Evolutionary conservation across 192 early-diverging fungal species (phyloP).

Genomic region (Gaertneriomyces sp.): DNA sequence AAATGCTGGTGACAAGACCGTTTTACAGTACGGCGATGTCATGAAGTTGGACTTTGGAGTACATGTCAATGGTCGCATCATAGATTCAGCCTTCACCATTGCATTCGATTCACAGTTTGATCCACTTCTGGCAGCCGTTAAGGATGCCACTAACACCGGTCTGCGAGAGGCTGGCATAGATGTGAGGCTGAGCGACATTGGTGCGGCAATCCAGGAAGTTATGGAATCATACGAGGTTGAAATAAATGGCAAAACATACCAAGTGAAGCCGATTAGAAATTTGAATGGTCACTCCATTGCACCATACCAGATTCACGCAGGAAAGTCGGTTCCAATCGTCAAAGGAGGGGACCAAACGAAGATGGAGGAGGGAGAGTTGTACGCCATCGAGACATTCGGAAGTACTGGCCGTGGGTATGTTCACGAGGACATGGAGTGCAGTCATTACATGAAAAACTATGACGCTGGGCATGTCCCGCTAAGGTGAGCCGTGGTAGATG

Average conservation of each 20-base stretch:
- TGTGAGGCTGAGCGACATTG: slow-evolving; percentile 89
- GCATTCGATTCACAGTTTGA: slow-evolving; percentile 90
- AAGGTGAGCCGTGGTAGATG: slow-evolving; percentile 39
- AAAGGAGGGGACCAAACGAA: slow-evolving; percentile 80
- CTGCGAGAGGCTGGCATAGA: slow-evolving; percentile 95
- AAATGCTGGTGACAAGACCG: slow-evolving; percentile 92
- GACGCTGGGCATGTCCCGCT: slow-evolving; percentile 64
- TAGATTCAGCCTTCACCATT: slow-evolving; percentile 93
- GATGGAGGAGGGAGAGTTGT: slow-evolving; percentile 73
- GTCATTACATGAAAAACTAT: slow-evolving; percentile 76
- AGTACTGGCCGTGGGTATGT: slow-evolving; percentile 90
- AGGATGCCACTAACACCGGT: slow-evolving; percentile 95
- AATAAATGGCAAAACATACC: slow-evolving; percentile 86
- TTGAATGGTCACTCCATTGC: slow-evolving; percentile 94
- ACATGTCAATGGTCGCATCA: slow-evolving; percentile 89
- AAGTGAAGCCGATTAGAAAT: slow-evolving; percentile 93
- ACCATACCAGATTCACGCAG: slow-evolving; percentile 86
- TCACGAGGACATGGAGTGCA: slow-evolving; percentile 82
- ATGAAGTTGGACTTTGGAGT: slow-evolving; percentile 96
- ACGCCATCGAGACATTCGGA: slow-evolving; percentile 98
- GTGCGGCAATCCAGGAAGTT: slow-evolving; percentile 93
- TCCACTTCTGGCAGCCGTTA: slow-evolving; percentile 77
- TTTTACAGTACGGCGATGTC: slow-evolving; percentile 84
- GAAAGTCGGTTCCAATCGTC: slow-evolving; percentile 95
- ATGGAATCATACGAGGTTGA: slow-evolving; percentile 98